Evolutionary conservation across 176 grass and related monocot genomes (phyloP).

Genomic region (Zea luxurians): DNA sequence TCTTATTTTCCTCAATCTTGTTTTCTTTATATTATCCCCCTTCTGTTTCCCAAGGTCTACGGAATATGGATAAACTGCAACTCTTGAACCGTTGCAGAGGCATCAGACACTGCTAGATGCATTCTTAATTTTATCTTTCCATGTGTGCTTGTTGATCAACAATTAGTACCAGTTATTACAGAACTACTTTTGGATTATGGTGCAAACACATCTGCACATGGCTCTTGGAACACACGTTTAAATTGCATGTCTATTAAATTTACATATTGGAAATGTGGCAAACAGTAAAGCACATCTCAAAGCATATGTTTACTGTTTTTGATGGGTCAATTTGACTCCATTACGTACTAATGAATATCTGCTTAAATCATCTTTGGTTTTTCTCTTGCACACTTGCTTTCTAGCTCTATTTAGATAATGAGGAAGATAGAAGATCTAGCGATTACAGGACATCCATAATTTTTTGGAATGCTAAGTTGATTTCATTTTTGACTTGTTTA

Average conservation of each 20-base stretch:
- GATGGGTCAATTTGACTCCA: neutral
- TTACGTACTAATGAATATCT: neutral
- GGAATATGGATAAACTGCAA: neutral
- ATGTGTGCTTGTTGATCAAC: neutral
- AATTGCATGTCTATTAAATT: slow-evolving; percentile 26
- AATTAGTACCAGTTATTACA: neutral
- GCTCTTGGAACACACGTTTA: neutral
- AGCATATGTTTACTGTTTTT: neutral
- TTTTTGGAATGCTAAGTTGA: no score
- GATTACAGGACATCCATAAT: neutral
- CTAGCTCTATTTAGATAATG: no score
- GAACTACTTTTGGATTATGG: neutral
- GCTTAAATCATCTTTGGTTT: neutral
- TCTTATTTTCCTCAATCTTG: neutral
- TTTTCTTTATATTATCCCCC: slow-evolving; percentile 8
- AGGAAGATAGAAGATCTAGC: no score
- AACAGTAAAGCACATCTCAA: neutral
- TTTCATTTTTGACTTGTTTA: no score
- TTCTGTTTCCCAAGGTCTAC: neutral
- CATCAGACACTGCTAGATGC: neutral
- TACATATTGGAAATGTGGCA: neutral
- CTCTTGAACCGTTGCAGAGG: slow-evolving; percentile 10
- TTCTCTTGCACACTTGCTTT: no score
- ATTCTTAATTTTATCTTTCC: neutral
- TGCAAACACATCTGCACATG: no score